Evolutionary conservation across 768 basidiomycete genomes (phyloP), one percentile per base, ranked within the genome.

Genomic region (Tremella yokohamensis): DNA sequence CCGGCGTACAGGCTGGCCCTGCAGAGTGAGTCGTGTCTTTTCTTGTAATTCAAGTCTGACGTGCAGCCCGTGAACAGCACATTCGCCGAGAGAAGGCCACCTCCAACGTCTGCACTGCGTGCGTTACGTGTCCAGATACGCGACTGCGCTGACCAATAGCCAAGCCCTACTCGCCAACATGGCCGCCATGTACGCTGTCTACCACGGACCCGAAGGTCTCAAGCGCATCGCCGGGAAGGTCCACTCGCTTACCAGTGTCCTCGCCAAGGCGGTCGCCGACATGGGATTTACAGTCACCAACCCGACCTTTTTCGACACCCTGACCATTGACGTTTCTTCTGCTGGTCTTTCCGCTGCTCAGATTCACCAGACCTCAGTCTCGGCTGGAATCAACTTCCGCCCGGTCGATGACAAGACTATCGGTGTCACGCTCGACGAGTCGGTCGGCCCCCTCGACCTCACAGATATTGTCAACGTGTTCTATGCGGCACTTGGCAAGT

Each of bases 81-180:
- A 96, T 97, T 63, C 87, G 94, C 58, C 88, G 94, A 19, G 94
- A 99, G 76, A 97, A 92, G 79, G 94, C 96, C 0, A 99, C 96
- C 3, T 92, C 89, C 72, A 98, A 98, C 73, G 96, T 99, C 58
- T 99, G 96, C 75, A 99, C 96, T 6, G 90, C 89, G 61, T 72
- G 53, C 59, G 69, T 71, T 26, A n/a, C 19, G 8, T 19, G 8
- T 34, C 9, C 39, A 11, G 24, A 16, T 4, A 22, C 22, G 18
- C 19, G 34, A 18, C 13, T 40, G 38, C 12, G 18, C 26, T 55
- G 22, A 45, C 1, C 40, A 13, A 9, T 24, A 71, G 69, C 65
- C 93, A 99, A 78, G 96, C 91, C 0, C 84, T 99, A 16, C 87
- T 99, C 24, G 96, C 96, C 18, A 99, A 99, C 78, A 97, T 97